Percentiles rank a stretch among this genome's conserved stretches.
Evolutionary conservation across 805 yeast species (phyloP).

Genomic region (Grigorovia jiainica): DNA sequence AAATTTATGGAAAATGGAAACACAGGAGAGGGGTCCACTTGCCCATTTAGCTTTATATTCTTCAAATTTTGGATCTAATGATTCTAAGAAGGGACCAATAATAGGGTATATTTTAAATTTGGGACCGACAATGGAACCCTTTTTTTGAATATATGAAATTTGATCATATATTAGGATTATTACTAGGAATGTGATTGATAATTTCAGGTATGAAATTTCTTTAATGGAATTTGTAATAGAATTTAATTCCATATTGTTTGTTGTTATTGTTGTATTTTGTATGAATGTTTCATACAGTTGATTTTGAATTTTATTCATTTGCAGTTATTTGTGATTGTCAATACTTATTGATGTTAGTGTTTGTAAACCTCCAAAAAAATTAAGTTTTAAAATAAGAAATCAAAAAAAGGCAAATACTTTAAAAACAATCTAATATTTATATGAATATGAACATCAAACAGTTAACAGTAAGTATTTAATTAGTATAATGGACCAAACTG

Average conservation of each 20-base stretch:
- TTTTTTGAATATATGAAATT: constrained; percentile 64
- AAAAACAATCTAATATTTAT: too few relatives aligned
- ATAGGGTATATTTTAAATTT: constrained; percentile 82
- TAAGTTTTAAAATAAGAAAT: too few relatives aligned
- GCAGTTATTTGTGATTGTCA: too few relatives aligned
- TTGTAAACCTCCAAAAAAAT: too few relatives aligned
- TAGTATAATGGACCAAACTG: too few relatives aligned
- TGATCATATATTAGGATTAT: constrained; percentile 58
- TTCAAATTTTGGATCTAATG: constrained; percentile 90
- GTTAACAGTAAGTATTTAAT: too few relatives aligned
- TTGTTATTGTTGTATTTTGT: not conserved
- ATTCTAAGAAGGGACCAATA: constrained; percentile 92
- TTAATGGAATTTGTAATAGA: constrained; percentile 8
- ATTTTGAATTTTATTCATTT: too few relatives aligned
- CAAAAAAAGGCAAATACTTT: too few relatives aligned
- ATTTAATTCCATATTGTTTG: constrained; percentile 1
- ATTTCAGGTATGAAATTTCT: constrained; percentile 44
- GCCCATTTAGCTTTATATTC: constrained; percentile 91
- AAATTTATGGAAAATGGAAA: constrained; percentile 94
- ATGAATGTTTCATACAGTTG: too few relatives aligned
- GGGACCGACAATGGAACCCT: constrained; percentile 91
- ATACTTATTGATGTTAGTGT: too few relatives aligned
- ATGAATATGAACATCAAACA: too few relatives aligned
- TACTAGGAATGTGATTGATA: constrained; percentile 38
- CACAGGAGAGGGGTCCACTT: constrained; percentile 91